These are phyloP conservation scores for Lipomyces chichibuensis DNA, from an alignment of 805 yeast species.

Conservation along the genomic window DNA sequence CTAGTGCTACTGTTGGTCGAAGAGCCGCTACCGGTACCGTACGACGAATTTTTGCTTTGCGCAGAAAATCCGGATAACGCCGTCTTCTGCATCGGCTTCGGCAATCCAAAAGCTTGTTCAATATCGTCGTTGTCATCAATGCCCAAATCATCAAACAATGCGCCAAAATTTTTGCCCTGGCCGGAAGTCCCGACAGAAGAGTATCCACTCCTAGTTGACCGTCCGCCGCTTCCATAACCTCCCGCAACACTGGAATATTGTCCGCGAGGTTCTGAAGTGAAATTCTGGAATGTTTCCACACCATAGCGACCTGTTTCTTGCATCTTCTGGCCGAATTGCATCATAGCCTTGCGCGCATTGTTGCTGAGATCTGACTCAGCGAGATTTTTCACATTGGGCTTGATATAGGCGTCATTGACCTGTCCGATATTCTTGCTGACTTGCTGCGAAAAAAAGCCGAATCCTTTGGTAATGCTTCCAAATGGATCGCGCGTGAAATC, in stretches of 20 bases:
- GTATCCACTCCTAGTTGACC: slow-evolving; percentile 9
- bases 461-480: slow-evolving; percentile 88
- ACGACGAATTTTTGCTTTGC: slow-evolving; percentile 1
- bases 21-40: neutral
- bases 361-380: slow-evolving; percentile 75
- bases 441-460: slow-evolving; percentile 89
- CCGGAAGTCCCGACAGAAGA: slow-evolving; percentile 10
- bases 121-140: slow-evolving; percentile 47
- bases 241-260: slow-evolving; percentile 7
- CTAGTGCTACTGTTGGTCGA: slow-evolving; percentile 13
- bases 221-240: neutral
- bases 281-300: slow-evolving; percentile 63
- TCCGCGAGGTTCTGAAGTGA: slow-evolving; percentile 49
- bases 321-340: slow-evolving; percentile 92
- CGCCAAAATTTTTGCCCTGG: slow-evolving; percentile 47
- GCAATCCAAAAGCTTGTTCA: slow-evolving; percentile 69
- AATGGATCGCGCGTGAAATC: slow-evolving; percentile 69
- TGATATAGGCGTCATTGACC: slow-evolving; percentile 84
- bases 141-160: slow-evolving; percentile 61
- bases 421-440: slow-evolving; percentile 82
- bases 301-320: slow-evolving; percentile 84
- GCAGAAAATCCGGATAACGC: slow-evolving; percentile 53
- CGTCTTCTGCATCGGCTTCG: slow-evolving; percentile 62
- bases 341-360: slow-evolving; percentile 90
- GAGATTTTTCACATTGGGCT: slow-evolving; percentile 84